Evolutionary conservation across 2,329 filamentous ascomycete genomes (phyloP), one percentile per base, ranked within the genome.

Genomic region (Talaromyces sp.): DNA sequence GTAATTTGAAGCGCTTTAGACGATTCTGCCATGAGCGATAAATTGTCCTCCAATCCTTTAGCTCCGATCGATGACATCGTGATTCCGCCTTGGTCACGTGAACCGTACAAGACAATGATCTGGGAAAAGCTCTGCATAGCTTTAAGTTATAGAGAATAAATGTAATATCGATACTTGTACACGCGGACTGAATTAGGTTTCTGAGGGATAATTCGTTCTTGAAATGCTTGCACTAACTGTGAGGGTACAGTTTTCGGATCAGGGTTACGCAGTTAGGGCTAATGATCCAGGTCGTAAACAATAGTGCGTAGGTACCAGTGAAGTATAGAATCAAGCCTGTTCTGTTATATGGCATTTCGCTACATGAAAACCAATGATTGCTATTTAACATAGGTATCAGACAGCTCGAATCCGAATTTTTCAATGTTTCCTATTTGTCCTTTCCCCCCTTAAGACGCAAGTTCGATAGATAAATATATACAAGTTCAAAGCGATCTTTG

Each of bases 401-500:
- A 35, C 45, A 17, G 22, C 6, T 1, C 4, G 25, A 28, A 28
- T 11, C 25, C 9, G 2, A 19, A 33, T 33, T 10, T 19, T 19
- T 21, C 45, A 35, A 13, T 48, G 25, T 35, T 17, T 19, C 25
- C 25, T 33, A 21, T 48, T 28, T 35, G 45, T 35, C 25, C 28
- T 31, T 8, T 46, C 43, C 17, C 25, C 17, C 25, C 7, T 31
- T 31, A 46, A 17, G 43, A 17, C 52, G 17, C 39, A 46, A 37
- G 19, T 35, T 54, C 21, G 22, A 55, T 45, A 46, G 28, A 28
- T 54, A 36, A 11, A 45, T 55, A 55, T 55, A 41, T 55, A 55
- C 53, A 55, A 37, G 40, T 55, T 19, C 40, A 55, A 46, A 35
- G 19, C n/a, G 21, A 46, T 36, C 21, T 36, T 36, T 36, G 28